These are phyloP conservation scores for Xylaria palmicola DNA, from an alignment of 495 filamentous ascomycete genomes.

Conservation along the genomic window DNA sequence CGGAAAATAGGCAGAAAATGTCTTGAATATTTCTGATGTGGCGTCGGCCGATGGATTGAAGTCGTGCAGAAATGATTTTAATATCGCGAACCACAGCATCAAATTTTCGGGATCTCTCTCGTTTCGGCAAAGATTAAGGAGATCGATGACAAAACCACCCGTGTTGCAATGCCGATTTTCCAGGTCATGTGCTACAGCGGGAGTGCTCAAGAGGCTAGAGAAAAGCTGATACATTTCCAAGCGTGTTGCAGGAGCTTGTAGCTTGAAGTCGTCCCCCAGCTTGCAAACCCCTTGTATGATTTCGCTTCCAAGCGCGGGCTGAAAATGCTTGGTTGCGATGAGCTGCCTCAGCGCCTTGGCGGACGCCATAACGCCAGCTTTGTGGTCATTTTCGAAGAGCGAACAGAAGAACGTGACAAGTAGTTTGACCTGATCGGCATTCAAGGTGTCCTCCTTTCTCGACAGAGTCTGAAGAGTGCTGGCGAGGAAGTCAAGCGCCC, in stretches of 20 bases:
- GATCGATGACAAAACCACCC: constrained; percentile 37
- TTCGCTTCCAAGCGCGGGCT: constrained; percentile 37
- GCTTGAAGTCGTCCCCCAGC: constrained; percentile 47
- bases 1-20: constrained; percentile 53
- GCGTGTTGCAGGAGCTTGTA: constrained; percentile 44
- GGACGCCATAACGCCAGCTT: constrained; percentile 48
- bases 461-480: constrained; percentile 43
- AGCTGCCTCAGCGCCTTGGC: constrained; percentile 46
- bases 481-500: constrained; percentile 47
- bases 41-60: constrained; percentile 43
- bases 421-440: constrained; percentile 42
- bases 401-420: constrained; percentile 49
- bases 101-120: constrained; percentile 53
- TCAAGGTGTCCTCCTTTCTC: constrained; percentile 29
- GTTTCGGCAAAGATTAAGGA: constrained; percentile 43
- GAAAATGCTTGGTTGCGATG: constrained; percentile 45
- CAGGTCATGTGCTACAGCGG: constrained; percentile 37
- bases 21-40: constrained; percentile 45
- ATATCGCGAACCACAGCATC: constrained; percentile 46
- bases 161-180: constrained; percentile 40
- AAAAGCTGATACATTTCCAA: constrained; percentile 50
- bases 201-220: constrained; percentile 35
- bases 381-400: constrained; percentile 52
- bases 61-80: constrained; percentile 36
- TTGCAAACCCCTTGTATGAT: constrained; percentile 44